Evolutionary conservation across 2,329 filamentous ascomycete genomes (phyloP).

Genomic region (Paraphaeosphaeria minitans): DNA sequence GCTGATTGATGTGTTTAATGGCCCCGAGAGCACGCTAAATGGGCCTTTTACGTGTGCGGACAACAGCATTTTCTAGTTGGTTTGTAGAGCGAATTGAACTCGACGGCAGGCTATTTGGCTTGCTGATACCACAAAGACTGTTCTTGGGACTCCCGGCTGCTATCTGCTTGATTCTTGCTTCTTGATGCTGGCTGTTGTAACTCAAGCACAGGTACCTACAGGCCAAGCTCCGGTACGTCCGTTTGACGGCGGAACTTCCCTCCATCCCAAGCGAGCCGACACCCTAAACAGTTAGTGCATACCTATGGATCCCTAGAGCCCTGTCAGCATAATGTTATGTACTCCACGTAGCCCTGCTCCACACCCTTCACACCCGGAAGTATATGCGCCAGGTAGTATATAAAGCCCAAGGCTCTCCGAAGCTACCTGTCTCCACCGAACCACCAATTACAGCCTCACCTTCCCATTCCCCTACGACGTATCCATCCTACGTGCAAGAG

Average conservation of each 20-base stretch:
- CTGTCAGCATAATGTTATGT: constrained; percentile 1
- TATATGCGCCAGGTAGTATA: background rate
- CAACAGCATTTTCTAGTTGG: constrained; percentile 17
- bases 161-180: background rate
- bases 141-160: background rate
- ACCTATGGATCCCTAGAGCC: background rate
- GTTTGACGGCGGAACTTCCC: background rate
- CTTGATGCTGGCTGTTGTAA: too few species aligned
- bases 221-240: too few species aligned
- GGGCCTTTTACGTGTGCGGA: constrained; percentile 37
- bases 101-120: background rate
- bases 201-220: too few species aligned
- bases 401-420: background rate
- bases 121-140: background rate
- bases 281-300: background rate
- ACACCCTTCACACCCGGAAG: background rate
- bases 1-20: constrained; percentile 29
- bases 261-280: background rate
- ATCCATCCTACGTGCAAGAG: too few species aligned
- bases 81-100: background rate
- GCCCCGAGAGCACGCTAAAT: constrained; percentile 29
- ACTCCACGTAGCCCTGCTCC: background rate
- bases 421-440: background rate
- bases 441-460: background rate
- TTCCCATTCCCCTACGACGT: background rate